phyloP scores from a whole-genome alignment of 2,329 filamentous ascomycete species.

The Ilyonectria destructans region DNA sequence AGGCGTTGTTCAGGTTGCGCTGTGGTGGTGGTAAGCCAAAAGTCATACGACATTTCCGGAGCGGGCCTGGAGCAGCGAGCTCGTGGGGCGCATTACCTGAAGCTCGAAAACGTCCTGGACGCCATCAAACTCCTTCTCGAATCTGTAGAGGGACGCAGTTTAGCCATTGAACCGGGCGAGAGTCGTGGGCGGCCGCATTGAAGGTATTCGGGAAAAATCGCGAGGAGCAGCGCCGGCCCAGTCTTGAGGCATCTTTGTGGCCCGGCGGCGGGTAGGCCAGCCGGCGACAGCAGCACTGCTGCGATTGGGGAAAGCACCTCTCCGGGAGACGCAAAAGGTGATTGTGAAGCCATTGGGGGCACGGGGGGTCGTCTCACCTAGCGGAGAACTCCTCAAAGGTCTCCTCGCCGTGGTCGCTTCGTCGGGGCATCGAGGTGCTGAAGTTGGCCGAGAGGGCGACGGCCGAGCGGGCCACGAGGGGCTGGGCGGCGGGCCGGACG shows the following conservation, averaged over 20 bases:
- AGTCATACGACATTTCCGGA: conserved; percentile 51
- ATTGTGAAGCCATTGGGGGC: conserved; percentile 37
- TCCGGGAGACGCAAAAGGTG: conserved; percentile 1
- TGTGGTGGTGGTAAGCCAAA: conserved; percentile 55
- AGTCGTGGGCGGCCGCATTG: conserved; percentile 43
- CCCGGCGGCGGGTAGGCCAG: conserved; percentile 26
- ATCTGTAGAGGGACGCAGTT: conserved; percentile 71
- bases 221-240: conserved; percentile 44
- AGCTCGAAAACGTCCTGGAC: conserved; percentile 99
- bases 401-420: conserved; percentile 86
- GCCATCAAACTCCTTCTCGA: conserved; percentile 98
- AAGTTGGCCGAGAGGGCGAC: conserved; percentile 66
- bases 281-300: neutral
- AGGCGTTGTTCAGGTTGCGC: conserved; percentile 99
- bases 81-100: conserved; percentile 76
- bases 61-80: conserved; percentile 42
- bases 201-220: conserved; percentile 49
- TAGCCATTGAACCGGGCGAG: conserved; percentile 49
- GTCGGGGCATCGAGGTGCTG: conserved; percentile 74
- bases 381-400: conserved; percentile 99
- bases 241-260: conserved; percentile 48
- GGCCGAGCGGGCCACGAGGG: conserved; percentile 70
- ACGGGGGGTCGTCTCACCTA: conserved; percentile 76
- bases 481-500: conserved; percentile 70
- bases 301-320: conserved; percentile 22